phyloP scores from a whole-genome alignment of 169 alveolate genomes.

The Blepharisma undulans region DNA sequence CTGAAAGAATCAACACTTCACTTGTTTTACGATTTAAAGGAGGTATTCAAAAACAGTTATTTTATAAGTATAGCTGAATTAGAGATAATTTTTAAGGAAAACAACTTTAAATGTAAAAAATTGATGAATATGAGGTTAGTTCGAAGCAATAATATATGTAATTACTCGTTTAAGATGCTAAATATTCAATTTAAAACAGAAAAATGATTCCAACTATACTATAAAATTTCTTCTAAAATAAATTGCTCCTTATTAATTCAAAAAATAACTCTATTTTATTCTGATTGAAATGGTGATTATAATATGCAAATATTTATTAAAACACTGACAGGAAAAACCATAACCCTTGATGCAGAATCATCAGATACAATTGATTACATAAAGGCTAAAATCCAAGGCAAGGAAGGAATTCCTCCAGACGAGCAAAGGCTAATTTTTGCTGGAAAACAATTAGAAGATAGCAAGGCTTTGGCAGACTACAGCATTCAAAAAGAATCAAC shows the following conservation, averaged over 20 bases:
- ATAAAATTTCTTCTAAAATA: too few relatives aligned
- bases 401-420: constrained; percentile 72
- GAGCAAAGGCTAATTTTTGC: constrained; percentile 62
- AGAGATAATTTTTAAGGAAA: too few relatives aligned
- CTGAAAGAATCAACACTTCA: constrained; percentile 50
- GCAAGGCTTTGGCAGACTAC: constrained; percentile 64
- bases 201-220: too few relatives aligned
- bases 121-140: constrained; percentile 61
- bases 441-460: constrained; percentile 68
- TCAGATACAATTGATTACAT: constrained; percentile 70
- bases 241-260: too few relatives aligned
- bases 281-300: too few relatives aligned
- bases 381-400: constrained; percentile 62
- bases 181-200: too few relatives aligned
- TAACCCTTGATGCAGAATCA: constrained; percentile 64
- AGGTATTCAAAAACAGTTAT: too few relatives aligned
- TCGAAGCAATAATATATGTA: constrained; percentile 51
- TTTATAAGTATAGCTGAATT: too few relatives aligned
- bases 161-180: too few relatives aligned
- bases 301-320: constrained; percentile 33
- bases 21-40: constrained; percentile 63
- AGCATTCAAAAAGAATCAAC: constrained; percentile 73
- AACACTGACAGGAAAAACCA: constrained; percentile 60
- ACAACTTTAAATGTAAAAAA: not conserved
- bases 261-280: too few relatives aligned